Conservation (phyloP, 306 rosid genomes). For the Cicer chorassanicum region DNA sequence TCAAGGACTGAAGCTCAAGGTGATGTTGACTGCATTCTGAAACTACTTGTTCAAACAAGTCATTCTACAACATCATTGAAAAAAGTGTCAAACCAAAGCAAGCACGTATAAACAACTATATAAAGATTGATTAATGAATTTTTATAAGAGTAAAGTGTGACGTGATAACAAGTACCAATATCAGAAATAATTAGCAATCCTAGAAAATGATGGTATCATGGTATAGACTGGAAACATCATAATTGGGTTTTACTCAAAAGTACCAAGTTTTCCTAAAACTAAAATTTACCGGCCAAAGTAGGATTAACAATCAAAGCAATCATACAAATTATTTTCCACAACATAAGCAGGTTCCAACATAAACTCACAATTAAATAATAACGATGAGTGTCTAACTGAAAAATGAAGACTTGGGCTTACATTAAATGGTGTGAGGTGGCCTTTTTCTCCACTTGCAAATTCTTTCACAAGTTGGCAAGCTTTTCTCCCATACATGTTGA, state of each 20-base stretch:
- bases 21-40: conserved; percentile 58
- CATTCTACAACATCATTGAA: conserved; percentile 48
- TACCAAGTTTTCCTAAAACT: neutral
- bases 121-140: neutral
- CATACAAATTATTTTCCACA: conserved; percentile 1
- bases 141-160: conserved; percentile 4
- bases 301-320: conserved; percentile 22
- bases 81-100: conserved; percentile 35
- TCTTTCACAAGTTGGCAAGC: conserved; percentile 82
- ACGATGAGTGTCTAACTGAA: conserved; percentile 16
- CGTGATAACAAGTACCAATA: conserved; percentile 27
- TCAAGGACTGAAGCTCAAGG: conserved; percentile 55
- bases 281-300: neutral
- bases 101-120: conserved; percentile 37
- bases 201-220: neutral
- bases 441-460: conserved; percentile 67
- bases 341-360: neutral
- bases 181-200: conserved; percentile 19
- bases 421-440: conserved; percentile 72
- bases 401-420: conserved; percentile 47
- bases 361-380: neutral
- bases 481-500: conserved; percentile 77
- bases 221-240: neutral
- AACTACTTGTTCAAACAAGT: conserved; percentile 54
- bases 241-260: neutral